phyloP scores from a whole-genome alignment of 2,329 filamentous ascomycete genomes.

The Curvularia spicifera region DNA sequence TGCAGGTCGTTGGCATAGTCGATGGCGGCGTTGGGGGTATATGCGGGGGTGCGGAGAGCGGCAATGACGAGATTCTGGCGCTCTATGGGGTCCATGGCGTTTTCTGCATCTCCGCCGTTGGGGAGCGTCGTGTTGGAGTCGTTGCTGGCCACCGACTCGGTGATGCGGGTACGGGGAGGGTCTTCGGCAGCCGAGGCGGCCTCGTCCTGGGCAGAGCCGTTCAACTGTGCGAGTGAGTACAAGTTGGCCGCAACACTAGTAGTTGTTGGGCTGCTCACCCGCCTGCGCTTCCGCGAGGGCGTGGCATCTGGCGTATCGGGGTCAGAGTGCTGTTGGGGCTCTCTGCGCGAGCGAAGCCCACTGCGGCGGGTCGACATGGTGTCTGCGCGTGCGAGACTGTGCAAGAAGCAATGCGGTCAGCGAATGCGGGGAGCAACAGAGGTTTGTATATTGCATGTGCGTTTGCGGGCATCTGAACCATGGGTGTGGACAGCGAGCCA shows the following conservation, averaged over 20 bases:
- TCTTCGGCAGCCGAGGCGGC: constrained; percentile 28
- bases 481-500: constrained; percentile 14
- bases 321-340: constrained; percentile 45
- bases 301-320: constrained; percentile 57
- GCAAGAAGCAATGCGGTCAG: constrained; percentile 22
- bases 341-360: constrained; percentile 30
- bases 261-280: constrained; percentile 44
- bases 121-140: constrained; percentile 49
- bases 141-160: constrained; percentile 51
- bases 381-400: constrained; percentile 25
- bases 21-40: constrained; percentile 62
- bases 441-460: constrained; percentile 5
- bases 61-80: constrained; percentile 48
- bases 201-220: constrained; percentile 37
- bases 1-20: constrained; percentile 62
- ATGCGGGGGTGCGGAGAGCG: constrained; percentile 53
- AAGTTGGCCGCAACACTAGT: constrained; percentile 9
- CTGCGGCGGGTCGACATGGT: constrained; percentile 23
- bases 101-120: constrained; percentile 42
- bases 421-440: constrained; percentile 14
- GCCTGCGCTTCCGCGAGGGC: constrained; percentile 56
- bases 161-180: constrained; percentile 40
- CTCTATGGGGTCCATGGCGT: constrained; percentile 41
- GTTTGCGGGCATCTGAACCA: constrained; percentile 11
- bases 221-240: constrained; percentile 42